Evolutionary conservation across 2,329 filamentous ascomycete species (phyloP).

Genomic region (Calonectria honghensis): DNA sequence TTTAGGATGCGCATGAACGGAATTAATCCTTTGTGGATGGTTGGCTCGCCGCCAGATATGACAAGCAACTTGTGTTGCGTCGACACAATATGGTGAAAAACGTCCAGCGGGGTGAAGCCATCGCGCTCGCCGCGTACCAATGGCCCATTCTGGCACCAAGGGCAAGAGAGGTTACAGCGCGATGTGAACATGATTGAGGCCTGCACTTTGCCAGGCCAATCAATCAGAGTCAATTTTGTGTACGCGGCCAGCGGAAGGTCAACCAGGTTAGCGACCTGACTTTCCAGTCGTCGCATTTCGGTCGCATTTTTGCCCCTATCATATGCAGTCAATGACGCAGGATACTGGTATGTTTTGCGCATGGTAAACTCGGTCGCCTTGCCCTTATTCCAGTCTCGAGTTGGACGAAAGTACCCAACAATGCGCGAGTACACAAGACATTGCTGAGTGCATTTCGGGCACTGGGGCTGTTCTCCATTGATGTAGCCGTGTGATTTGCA

Average conservation of each 20-base stretch:
- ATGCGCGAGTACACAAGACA: constrained; percentile 51
- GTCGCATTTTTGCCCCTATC: not conserved
- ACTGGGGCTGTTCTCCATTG: constrained; percentile 45
- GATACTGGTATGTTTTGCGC: constrained; percentile 47
- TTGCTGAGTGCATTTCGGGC: constrained; percentile 35
- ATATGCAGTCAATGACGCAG: not conserved
- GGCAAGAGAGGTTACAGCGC: constrained; percentile 49
- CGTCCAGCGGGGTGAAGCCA: constrained; percentile 36
- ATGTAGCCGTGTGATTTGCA: constrained; percentile 49
- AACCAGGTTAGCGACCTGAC: constrained; percentile 34
- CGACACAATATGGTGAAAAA: constrained; percentile 46
- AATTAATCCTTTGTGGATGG: constrained; percentile 50
- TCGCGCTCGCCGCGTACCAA: constrained; percentile 47
- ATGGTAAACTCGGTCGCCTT: constrained; percentile 47
- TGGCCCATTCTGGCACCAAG: constrained; percentile 52
- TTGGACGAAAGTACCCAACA: constrained; percentile 50
- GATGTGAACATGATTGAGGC: constrained; percentile 53
- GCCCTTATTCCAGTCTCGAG: constrained; percentile 50
- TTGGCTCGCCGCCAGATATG: constrained; percentile 50
- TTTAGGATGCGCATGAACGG: constrained; percentile 47
- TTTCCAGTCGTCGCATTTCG: constrained; percentile 32
- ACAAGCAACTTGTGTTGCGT: constrained; percentile 49
- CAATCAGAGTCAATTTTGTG: constrained; percentile 49
- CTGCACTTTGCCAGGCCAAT: constrained; percentile 51
- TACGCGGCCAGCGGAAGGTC: constrained; percentile 49